phyloP scores from a whole-genome alignment of 2,329 filamentous ascomycete species.

The Claviceps sorghi region DNA sequence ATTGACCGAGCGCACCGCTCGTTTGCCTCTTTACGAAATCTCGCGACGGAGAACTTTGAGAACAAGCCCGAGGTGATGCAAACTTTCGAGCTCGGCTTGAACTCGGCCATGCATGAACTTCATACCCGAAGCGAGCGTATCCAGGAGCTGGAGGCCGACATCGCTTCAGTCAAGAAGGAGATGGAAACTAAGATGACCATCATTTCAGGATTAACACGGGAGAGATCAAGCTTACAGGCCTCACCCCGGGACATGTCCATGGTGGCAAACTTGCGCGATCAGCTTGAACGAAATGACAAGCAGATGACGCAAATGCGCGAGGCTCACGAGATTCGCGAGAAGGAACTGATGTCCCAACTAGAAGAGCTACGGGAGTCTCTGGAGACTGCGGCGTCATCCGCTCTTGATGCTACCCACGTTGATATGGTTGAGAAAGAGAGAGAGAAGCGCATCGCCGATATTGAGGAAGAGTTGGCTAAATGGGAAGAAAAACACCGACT shows the following conservation, averaged over 20 bases:
- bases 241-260: constrained; percentile 85
- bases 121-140: constrained; percentile 78
- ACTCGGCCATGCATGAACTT: constrained; percentile 83
- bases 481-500: constrained; percentile 67
- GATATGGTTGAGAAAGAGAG: constrained; percentile 17
- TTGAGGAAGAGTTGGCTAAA: constrained; percentile 55
- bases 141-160: constrained; percentile 74
- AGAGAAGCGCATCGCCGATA: constrained; percentile 39
- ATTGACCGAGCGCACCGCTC: constrained; percentile 87
- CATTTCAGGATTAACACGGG: constrained; percentile 83
- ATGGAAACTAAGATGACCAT: constrained; percentile 96
- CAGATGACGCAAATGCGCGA: constrained; percentile 63
- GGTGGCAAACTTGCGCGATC: constrained; percentile 72
- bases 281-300: constrained; percentile 74
- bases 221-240: constrained; percentile 74
- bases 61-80: constrained; percentile 71
- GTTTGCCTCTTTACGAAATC: constrained; percentile 75
- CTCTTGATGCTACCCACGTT: constrained; percentile 8
- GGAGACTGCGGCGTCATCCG: constrained; percentile 13
- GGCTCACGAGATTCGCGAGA: constrained; percentile 57
- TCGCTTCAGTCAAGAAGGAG: constrained; percentile 74
- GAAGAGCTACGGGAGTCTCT: constrained; percentile 48
- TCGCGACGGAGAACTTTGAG: constrained; percentile 78
- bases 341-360: constrained; percentile 58
- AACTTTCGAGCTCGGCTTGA: constrained; percentile 83